These are phyloP conservation scores for Phytopythium cucurbitacearum DNA, from an alignment of 352 stramenopile genomes.

Conservation along the genomic window DNA sequence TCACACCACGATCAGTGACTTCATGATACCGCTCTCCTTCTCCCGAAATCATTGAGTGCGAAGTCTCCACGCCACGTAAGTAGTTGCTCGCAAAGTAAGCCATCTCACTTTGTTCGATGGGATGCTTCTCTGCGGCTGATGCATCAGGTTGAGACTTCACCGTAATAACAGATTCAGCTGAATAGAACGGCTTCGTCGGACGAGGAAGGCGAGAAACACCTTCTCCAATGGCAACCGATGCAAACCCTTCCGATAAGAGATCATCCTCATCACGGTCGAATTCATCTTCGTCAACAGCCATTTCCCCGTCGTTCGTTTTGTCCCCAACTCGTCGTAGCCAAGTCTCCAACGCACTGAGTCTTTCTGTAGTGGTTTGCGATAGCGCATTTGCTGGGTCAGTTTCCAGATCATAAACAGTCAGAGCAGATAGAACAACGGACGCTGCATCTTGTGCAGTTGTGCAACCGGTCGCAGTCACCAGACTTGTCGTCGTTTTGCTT, in stretches of 20 bases:
- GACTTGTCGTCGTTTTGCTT: slow-evolving; percentile 26
- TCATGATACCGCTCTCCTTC: slow-evolving; percentile 1
- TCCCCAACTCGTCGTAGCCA: not conserved
- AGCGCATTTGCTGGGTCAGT: slow-evolving; percentile 1
- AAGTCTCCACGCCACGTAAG: not conserved
- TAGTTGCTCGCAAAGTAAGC: slow-evolving; percentile 2
- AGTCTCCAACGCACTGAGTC: not conserved
- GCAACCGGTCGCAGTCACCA: slow-evolving; percentile 20
- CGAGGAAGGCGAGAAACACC: no score
- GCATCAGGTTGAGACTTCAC: not conserved
- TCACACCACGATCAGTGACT: not conserved
- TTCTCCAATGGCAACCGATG: slow-evolving; percentile 13
- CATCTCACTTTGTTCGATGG: not conserved
- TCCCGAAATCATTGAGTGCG: not conserved
- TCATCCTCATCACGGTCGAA: slow-evolving; percentile 20
- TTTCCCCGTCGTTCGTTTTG: not conserved
- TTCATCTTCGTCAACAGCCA: slow-evolving; percentile 11
- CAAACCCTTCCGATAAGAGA: slow-evolving; percentile 38
- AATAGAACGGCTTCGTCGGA: not conserved
- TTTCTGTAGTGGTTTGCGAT: slow-evolving; percentile 2
- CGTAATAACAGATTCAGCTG: not conserved
- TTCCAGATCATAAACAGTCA: not conserved
- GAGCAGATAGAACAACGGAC: slow-evolving; percentile 8
- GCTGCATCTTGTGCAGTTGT: slow-evolving; percentile 16
- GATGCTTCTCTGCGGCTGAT: not conserved